These are phyloP conservation scores for Heracleum sosnowskyi DNA, from an alignment of 129 eudicot species.

Conservation along the genomic window DNA sequence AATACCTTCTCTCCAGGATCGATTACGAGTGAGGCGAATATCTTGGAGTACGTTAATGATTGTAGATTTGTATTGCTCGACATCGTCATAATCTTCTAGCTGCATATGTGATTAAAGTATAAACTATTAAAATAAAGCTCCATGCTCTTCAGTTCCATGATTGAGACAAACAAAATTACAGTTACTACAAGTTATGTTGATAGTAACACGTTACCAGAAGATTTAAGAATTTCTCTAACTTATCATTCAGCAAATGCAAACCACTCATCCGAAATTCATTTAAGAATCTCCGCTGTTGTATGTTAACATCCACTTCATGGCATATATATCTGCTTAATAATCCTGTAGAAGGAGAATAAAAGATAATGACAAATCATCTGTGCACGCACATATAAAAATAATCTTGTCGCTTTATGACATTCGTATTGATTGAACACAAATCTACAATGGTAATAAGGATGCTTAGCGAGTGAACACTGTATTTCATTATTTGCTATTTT, in stretches of 20 bases:
- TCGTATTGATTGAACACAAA: not conserved
- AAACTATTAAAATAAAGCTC: not conserved
- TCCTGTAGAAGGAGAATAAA: conserved; percentile 32
- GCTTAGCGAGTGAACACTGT: not conserved
- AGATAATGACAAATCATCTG: conserved; percentile 3
- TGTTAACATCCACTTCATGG: too few relatives aligned
- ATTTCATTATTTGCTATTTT: too few relatives aligned
- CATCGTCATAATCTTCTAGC: conserved; percentile 51
- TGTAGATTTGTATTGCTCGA: conserved; percentile 45
- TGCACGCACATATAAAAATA: not conserved
- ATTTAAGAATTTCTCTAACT: too few relatives aligned
- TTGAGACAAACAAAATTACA: not conserved
- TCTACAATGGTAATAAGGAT: not conserved
- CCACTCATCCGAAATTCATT: too few relatives aligned
- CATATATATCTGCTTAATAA: conserved; percentile 52
- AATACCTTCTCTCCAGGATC: conserved; percentile 85
- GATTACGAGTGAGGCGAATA: conserved; percentile 35
- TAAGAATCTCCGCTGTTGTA: too few relatives aligned
- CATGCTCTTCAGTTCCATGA: not conserved
- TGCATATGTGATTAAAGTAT: conserved; percentile 16
- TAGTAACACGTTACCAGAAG: conserved; percentile 48
- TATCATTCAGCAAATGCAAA: too few relatives aligned
- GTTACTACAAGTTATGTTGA: not conserved
- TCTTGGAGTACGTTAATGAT: conserved; percentile 74
- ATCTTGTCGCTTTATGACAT: not conserved